A percentile compares a stretch with the other conserved stretches of the same genome.
Evolutionary conservation across 2,329 filamentous ascomycete species (phyloP).

Genomic region (Aspergillaceae sp.): DNA sequence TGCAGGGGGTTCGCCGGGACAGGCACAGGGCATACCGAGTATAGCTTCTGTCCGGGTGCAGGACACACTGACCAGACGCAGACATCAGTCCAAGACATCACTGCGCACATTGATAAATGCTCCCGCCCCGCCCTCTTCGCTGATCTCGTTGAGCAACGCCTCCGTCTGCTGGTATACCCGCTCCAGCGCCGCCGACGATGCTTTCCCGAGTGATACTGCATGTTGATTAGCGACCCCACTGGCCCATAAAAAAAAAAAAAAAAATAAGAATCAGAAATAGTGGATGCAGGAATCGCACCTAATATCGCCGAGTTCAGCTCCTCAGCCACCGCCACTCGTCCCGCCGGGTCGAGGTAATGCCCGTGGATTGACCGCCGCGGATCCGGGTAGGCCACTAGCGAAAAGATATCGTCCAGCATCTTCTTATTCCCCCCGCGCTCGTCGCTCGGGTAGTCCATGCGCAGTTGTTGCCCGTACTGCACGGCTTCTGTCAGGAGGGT

Average conservation of each 20-base stretch:
- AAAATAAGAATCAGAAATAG: no score
- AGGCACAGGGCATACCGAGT: no score
- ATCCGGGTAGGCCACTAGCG: conserved; percentile 77
- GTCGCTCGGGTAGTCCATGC: conserved; percentile 67
- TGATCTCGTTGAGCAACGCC: conserved; percentile 73
- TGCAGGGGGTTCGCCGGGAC: no score
- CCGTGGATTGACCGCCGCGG: conserved; percentile 68
- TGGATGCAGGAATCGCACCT: conserved; percentile 41
- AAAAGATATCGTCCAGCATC: conserved; percentile 75
- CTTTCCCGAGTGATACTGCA: conserved; percentile 80
- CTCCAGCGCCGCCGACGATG: conserved; percentile 76
- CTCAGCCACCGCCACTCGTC: conserved; percentile 73
- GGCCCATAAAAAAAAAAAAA: no score
- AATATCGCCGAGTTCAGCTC: conserved; percentile 90
- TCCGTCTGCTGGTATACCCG: conserved; percentile 78
- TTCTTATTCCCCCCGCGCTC: conserved; percentile 61
- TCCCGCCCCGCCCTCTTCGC: conserved; percentile 68
- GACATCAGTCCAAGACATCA: conserved; percentile 25
- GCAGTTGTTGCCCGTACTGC: conserved; percentile 68
- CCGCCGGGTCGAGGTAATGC: conserved; percentile 66
- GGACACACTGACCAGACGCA: no score
- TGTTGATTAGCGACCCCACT: neutral
- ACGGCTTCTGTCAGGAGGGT: conserved; percentile 62
- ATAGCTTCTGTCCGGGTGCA: no score
- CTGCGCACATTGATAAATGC: conserved; percentile 67